Conservation (phyloP, 2,329 filamentous ascomycete species). For the Xylaria sp. region DNA sequence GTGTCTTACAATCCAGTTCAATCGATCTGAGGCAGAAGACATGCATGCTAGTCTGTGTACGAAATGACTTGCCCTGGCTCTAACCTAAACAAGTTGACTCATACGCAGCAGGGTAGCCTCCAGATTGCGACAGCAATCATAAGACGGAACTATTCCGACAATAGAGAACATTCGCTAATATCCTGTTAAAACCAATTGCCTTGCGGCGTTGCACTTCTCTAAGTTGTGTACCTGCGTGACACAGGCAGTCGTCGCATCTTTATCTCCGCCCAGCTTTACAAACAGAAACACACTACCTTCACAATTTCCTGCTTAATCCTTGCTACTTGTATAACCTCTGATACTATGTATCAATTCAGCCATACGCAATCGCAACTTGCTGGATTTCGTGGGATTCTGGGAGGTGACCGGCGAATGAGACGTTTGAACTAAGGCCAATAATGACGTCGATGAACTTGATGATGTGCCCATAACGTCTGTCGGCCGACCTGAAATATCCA, state of each 20-base stretch:
- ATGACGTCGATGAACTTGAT: slow-evolving; percentile 22
- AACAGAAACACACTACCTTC: background rate
- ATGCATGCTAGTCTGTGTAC: too few species aligned
- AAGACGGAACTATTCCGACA: too few species aligned
- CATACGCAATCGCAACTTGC: slow-evolving; percentile 19
- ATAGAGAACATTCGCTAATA: too few species aligned
- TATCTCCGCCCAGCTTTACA: background rate
- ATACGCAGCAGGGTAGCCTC: too few species aligned
- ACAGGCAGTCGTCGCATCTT: background rate
- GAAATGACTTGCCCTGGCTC: too few species aligned
- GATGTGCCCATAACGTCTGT: slow-evolving; percentile 24
- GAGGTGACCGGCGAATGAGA: background rate
- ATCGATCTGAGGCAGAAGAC: too few species aligned
- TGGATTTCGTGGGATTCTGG: background rate
- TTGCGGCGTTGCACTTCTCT: background rate
- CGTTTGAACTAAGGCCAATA: slow-evolving; percentile 16
- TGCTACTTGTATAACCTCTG: background rate
- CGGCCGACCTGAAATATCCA: slow-evolving; percentile 19
- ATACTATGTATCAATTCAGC: slow-evolving; percentile 14
- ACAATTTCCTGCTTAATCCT: background rate
- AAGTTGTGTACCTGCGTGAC: background rate
- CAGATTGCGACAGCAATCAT: too few species aligned
- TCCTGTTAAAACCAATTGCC: background rate
- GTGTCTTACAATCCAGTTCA: too few species aligned
- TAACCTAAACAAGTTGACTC: too few species aligned